These are phyloP conservation scores for Cryptococcus hybrid DNA, from an alignment of 1,284 basidiomycete genomes.

Conservation along the genomic window DNA sequence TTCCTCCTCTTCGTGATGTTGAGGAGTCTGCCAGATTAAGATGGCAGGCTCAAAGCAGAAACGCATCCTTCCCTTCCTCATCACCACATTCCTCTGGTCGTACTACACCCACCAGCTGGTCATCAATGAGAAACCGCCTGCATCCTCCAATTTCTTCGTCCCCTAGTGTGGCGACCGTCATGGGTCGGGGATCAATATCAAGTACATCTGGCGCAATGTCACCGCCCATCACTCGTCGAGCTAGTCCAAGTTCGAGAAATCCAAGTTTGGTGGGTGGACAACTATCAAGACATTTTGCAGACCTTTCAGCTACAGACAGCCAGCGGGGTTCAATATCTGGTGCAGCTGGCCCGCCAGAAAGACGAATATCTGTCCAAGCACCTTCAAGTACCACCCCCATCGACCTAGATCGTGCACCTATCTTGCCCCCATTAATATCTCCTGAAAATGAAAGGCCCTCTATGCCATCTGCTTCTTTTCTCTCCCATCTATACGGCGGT, in stretches of 20 bases:
- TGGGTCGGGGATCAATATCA: conserved; percentile 25
- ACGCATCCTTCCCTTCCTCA: conserved; percentile 36
- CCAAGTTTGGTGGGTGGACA: conserved; percentile 39
- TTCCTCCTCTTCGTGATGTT: conserved; percentile 27
- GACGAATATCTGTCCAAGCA: conserved; percentile 16
- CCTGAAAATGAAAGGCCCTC: conserved; percentile 4
- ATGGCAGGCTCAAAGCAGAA: conserved; percentile 43
- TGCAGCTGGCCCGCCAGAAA: conserved; percentile 4
- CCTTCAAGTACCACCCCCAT: not conserved
- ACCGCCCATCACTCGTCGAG: conserved; percentile 8
- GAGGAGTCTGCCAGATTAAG: conserved; percentile 41
- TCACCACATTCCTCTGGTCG: conserved; percentile 2
- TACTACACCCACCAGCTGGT: conserved; percentile 1
- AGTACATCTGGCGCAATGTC: conserved; percentile 12
- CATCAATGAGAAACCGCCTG: conserved; percentile 5
- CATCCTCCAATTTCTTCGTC: conserved; percentile 25
- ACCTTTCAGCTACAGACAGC: conserved; percentile 28
- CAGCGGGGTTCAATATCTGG: not conserved
- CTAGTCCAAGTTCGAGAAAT: conserved; percentile 22
- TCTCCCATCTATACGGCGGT: not conserved
- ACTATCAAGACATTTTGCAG: conserved; percentile 38
- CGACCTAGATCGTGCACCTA: not conserved
- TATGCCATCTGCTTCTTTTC: conserved; percentile 2
- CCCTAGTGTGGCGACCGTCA: conserved; percentile 16
- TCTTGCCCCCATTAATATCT: conserved; percentile 4